Evolutionary conservation across 2,329 filamentous ascomycete genomes (phyloP), one percentile per base, ranked within the genome.

Genomic region (Aphanoascus verrucosus): DNA sequence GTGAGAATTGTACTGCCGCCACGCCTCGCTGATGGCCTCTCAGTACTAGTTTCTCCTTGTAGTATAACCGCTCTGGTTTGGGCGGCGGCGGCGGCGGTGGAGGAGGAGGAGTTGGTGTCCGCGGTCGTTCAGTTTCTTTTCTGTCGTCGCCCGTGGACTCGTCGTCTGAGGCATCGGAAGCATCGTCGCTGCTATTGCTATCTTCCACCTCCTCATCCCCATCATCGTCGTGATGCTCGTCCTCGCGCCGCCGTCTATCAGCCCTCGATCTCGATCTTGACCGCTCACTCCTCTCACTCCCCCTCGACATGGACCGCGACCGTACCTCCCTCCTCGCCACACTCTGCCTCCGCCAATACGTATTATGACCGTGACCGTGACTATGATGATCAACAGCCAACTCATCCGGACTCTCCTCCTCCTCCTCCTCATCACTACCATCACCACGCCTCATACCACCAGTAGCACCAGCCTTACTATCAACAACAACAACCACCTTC

Each of bases 1-100:
- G 93, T 1, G 90, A 96, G 70, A 96, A 94, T 62, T 86, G 86
- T 47, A 94, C 88, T 52, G 88, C 83, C 1, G 90, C 86, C 1
- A 97, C 81, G 19, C 87, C 83, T 56, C 84, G 82, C 48, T 80
- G 77, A 71, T 97, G 91, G 1, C 89, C 90, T 56, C 77, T 79
- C 17, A 96, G 77, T 17, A 85, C 78, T 58, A 90, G 79, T 51
- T 82, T 80, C 34, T 82, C 78, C 41, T 74, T 78, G 72, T 89
- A 94, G 65, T 84, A 77, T 14, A 89, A 77, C 20, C 69, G 71
- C 19, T 75, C 73, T 3, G 81, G 78, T 56, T 81, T 77, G 20
- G 66, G 68, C 11, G 71, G 72, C 42, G 65, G 67, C 31, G 69
- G 70, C 37, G 66, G 65, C 11, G 69, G 64, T 31, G 65, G 67